Evolutionary conservation across 352 stramenopile genomes (phyloP), one percentile per base, ranked within the genome.

Genomic region (Nothophytophthora sp.): DNA sequence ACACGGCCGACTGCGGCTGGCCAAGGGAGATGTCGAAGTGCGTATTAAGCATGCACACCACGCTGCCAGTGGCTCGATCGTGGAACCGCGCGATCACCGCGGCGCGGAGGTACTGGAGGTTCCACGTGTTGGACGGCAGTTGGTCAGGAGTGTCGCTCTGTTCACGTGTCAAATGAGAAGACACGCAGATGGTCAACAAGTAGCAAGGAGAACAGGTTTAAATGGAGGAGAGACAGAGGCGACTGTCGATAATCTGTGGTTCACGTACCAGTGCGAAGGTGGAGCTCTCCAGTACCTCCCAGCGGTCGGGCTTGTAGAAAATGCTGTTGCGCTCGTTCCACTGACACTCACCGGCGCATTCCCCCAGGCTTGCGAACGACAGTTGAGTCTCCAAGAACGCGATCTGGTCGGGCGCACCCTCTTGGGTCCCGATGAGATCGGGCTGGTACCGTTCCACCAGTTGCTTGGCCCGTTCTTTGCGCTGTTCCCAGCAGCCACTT

Each of bases 41-140:
- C 15, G 80, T 91, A 61, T 91, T 91, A 42, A 91, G 64, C 58
- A 91, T 83, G 55, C 80, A 91, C 19, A 88, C 54, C 0, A 55
- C 66, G 38, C 58, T 39, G 3, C 38, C 24, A 4, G 40, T 65
- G 5, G 22, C 28, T n/a, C 61, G 70, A 30, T 79, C 56, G 9
- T 48, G 60, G 34, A 91, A 88, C 30, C 80, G 77, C 11, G 63
- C 77, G 8, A 88, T 52, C 27, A 87, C 73, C 9, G 64, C 75
- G 1, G 73, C 61, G 19, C 80, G 75, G 10, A 87, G 36, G 33
- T 89, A 91, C 58, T 87, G 54, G 27, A 89, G 59, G 24, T 65
- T 58, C 80, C 80, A 91, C 15, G 70, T 74, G 51, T 91, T 91
- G 15, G 76, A 84, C 11, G 56, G 59, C 3, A 88, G 39, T 0